A percentile compares a stretch with the other conserved stretches of the same genome.
These are phyloP conservation scores for Coelastrella sp. DNA, from an alignment of 139 green algal species.

Conservation along the genomic window DNA sequence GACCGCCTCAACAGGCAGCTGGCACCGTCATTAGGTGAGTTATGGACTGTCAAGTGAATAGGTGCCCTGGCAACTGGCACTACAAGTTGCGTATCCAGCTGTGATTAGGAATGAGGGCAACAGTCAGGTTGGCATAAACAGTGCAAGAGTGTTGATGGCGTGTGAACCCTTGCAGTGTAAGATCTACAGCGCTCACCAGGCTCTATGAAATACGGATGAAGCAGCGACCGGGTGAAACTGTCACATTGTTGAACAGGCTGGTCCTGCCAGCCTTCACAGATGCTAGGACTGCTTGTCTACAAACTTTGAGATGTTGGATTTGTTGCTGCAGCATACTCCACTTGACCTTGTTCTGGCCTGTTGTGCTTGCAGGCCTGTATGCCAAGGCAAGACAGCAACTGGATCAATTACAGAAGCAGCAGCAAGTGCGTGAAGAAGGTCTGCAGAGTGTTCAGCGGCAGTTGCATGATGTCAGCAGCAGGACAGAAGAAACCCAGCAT, in stretches of 20 bases:
- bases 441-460: conserved; percentile 13
- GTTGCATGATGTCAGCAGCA: background rate
- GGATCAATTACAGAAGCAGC: conserved; percentile 1
- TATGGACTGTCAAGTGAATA: background rate
- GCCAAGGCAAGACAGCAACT: background rate
- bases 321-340: background rate
- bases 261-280: no score
- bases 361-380: conserved; percentile 10
- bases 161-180: no score
- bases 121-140: background rate
- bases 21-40: background rate
- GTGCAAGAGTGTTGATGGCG: background rate
- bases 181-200: no score
- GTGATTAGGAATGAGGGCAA: no score
- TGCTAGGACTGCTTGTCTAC: background rate
- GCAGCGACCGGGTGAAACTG: no score
- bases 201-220: no score
- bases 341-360: background rate
- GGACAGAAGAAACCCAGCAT: conserved; percentile 33
- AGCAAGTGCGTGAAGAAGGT: background rate
- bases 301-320: background rate
- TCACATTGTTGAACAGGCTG: no score
- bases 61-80: no score
- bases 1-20: conserved; percentile 3
- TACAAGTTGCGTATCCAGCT: no score